Evolutionary conservation across 2,329 filamentous ascomycete species (phyloP), one percentile per base, ranked within the genome.

Genomic region (Stemphylium beticola): DNA sequence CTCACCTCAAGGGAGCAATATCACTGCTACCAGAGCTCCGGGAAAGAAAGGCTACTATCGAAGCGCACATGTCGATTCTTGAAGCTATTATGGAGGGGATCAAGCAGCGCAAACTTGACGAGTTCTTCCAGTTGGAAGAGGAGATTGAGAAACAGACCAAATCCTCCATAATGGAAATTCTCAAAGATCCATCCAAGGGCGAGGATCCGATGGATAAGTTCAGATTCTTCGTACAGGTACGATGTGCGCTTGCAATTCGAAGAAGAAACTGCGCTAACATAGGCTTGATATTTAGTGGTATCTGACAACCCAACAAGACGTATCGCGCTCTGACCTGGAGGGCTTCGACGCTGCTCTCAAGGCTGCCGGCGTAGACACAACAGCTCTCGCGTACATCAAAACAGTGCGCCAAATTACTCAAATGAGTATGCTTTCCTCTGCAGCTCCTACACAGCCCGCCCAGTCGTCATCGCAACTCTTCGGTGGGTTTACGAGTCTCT

Each of bases 371-470:
- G 87, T 87, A 45, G 89, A 97, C 70, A 87, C 87, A 12, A 87
- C 87, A 15, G 88, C 90, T 40, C 81, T 99, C 45, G 83, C 91
- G 39, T 98, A 98, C 66, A 86, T 99, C 65, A 88, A 68, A 46
- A 64, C 69, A 87, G 90, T 98, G 47, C 92, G 93, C 56, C 91
- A 96, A 62, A 92, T 96, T 45, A 98, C 93, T 4, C 92, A 95
- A 61, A 97, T 98, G 92, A 98, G 93, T 12, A 96, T 98, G 85
- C 90, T 99, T 75, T 91, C 93, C 4, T 96, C 93, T 1, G 87
- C 93, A 24, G 88, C 93, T 26, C 87, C 90, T 9, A 81, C 83
- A 12, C 82, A 89, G 56, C 80, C 86, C 12, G 81, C 84, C 15
- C 83, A 88, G 65, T 85, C 41, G 11, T 38, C 86, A 61, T 87